Evolutionary conservation across 176 grass and related monocot species (phyloP).

Genomic region (Carex littledalei): DNA sequence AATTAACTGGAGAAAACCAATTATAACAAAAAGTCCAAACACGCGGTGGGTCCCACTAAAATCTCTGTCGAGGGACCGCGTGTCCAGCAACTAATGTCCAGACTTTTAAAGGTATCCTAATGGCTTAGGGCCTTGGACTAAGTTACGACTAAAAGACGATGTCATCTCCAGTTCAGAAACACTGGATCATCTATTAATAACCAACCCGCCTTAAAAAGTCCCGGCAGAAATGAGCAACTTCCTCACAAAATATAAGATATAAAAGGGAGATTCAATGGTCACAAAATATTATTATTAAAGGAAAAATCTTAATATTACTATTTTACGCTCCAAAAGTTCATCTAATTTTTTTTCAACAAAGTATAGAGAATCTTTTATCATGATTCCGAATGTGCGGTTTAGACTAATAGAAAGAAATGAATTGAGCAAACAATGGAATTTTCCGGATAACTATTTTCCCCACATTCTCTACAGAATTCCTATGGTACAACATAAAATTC

Average conservation of each 20-base stretch:
- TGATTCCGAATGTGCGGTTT: not conserved
- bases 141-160: not conserved
- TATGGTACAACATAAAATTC: not conserved
- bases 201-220: too few species aligned
- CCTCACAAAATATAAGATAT: not conserved
- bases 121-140: not conserved
- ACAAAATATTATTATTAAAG: not conserved
- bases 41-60: not conserved
- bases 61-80: conserved; percentile 11
- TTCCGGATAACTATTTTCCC: too few species aligned
- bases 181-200: not conserved
- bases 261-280: not conserved
- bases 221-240: too few species aligned
- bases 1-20: not conserved
- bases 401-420: not conserved
- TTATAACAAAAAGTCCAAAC: not conserved
- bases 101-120: not conserved
- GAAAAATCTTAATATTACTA: not conserved
- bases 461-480: too few species aligned
- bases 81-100: conserved; percentile 4
- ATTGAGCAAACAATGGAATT: not conserved
- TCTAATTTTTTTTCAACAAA: not conserved
- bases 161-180: not conserved
- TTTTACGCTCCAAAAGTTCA: not conserved
- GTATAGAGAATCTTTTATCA: not conserved